Evolutionary conservation across 1,284 basidiomycete genomes (phyloP), one percentile per base, ranked within the genome.

Genomic region (Ceratobasidium sp.): DNA sequence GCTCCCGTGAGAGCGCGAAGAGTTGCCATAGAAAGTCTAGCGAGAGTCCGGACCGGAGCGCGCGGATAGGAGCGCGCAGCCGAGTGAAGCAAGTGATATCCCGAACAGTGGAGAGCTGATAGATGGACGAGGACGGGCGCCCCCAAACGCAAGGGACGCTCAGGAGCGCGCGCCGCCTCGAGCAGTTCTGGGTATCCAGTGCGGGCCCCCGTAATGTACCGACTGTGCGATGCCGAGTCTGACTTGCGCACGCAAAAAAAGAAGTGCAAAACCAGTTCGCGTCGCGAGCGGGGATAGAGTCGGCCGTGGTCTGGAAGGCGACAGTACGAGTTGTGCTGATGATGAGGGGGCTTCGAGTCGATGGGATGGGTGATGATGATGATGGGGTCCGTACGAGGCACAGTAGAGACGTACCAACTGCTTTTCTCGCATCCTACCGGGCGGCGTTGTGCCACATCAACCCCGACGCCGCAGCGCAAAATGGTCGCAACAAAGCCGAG

Each of bases 41-140:
- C n/a, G n/a, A n/a, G 53, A 54, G 14, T 57, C 41, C 66, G 66
- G 66, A 17, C 66, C 66, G 66, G 66, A 57, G 51, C 33, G 66
- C 54, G 29, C 51, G 51, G n/a, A 57, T 48, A 45, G 53, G 54
- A 53, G 66, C 27, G 4, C 2, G 7, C 33, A 7, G 14, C 53
- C 51, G 15, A 27, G 24, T 57, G 56, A 53, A 69, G 66, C 17
- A 69, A 41, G 33, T 57, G 53, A 69, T 69, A 22, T 14, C 66
- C 66, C 53, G 45, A 53, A 41, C 3, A 57, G 41, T 41, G 66
- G 66, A 69, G 41, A 47, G 41, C 66, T 47, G 51, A 41, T 41
- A 22, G 15, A 57, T 29, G 19, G 54, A 57, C n/a, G 31, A 54
- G 47, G 31, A 60, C 31, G 29, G 59, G n/a, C 11, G 36, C 29